Base-by-base conservation (phyloP, 2,329 filamentous ascomycete genomes). In the Penicillium psychrosexuale region DNA sequence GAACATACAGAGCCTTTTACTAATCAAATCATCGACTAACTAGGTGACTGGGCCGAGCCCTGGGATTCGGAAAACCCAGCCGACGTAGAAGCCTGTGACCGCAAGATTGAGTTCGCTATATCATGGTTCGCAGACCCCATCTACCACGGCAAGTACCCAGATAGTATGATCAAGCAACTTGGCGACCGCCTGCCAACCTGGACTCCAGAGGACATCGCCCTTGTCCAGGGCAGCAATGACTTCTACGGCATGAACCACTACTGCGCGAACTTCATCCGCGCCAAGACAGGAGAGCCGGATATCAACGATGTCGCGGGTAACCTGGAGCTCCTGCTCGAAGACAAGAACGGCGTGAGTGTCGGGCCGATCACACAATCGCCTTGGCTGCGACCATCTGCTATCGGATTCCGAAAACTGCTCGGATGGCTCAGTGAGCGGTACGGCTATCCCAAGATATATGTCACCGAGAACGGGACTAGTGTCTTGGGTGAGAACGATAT, bases 191-290 rank as follows among this genome's bases (percentile, higher is more conserved):
- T 95, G 45, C 91, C 91, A 5, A 77, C 79, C 42, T 94, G 89
- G 72, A 91, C 88, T 0, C 73, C 81, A 0, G 88, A 90, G 62
- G 90, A 96, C 69, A 73, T 79, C 24, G 83, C 83, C 2, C 78
- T 94, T n/a, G 85, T 96, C 43, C 81, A 87, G 67, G 90, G 89
- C n/a, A 90, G 87, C 69, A 94, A 94, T 72, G 91, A 95, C 78
- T 95, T 95, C 75, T 95, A 95, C 74, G 91, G 90, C 72, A 93
- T 93, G 89, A 95, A 96, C 79, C 88, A 91, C 80, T 96, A 96
- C 79, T 92, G 89, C 47, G 88, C 90, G 68, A 90, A 94, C 80
- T 95, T 89, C 76, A 86, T 95, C 76, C 86, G 85, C 72, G 86
- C 92, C 75, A 84, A 84, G 67, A 80, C 82, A 8, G 82, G 80